These are phyloP conservation scores for Cutaneotrichosporon cutaneum DNA, from an alignment of 1,284 basidiomycete species.

Conservation along the genomic window DNA sequence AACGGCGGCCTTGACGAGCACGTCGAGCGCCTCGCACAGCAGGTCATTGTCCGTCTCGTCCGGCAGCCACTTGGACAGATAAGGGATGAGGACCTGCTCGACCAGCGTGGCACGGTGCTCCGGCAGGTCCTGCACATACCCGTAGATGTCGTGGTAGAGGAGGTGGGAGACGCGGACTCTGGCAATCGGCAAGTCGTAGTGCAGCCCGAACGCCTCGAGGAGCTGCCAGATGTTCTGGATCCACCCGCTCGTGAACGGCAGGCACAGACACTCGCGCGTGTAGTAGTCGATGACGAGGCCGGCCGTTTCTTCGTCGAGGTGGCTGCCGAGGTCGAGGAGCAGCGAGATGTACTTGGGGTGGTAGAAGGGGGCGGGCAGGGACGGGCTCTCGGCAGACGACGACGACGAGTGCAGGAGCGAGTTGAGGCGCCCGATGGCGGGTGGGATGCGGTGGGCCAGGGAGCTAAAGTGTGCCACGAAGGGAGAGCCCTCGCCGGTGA, in stretches of 20 bases:
- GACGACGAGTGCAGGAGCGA: constrained; percentile 21
- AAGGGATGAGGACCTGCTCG: constrained; percentile 51
- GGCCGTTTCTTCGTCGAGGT: constrained; percentile 52
- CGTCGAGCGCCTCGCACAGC: constrained; percentile 41
- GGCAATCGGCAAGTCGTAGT: constrained; percentile 34
- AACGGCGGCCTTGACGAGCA: constrained; percentile 51
- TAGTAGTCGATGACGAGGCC: constrained; percentile 55
- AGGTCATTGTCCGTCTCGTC: constrained; percentile 49
- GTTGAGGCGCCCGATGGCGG: constrained; percentile 41
- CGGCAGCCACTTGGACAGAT: constrained; percentile 51
- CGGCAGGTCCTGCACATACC: constrained; percentile 51
- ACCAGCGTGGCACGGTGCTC: constrained; percentile 50
- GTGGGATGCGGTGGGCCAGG: constrained; percentile 41
- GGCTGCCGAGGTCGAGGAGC: constrained; percentile 48
- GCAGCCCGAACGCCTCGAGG: constrained; percentile 51
- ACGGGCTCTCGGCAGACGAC: background rate
- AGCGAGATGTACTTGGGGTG: constrained; percentile 51
- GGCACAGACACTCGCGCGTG: constrained; percentile 53
- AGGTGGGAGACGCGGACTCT: constrained; percentile 44
- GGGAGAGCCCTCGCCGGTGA: constrained; percentile 16
- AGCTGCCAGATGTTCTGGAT: constrained; percentile 54
- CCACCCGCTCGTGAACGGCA: constrained; percentile 56
- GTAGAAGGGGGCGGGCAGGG: constrained; percentile 26
- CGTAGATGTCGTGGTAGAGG: constrained; percentile 53
- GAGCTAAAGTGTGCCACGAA: constrained; percentile 30